Base-by-base conservation (phyloP, 768 basidiomycete species). In the Holtermannia corniformis region DNA sequence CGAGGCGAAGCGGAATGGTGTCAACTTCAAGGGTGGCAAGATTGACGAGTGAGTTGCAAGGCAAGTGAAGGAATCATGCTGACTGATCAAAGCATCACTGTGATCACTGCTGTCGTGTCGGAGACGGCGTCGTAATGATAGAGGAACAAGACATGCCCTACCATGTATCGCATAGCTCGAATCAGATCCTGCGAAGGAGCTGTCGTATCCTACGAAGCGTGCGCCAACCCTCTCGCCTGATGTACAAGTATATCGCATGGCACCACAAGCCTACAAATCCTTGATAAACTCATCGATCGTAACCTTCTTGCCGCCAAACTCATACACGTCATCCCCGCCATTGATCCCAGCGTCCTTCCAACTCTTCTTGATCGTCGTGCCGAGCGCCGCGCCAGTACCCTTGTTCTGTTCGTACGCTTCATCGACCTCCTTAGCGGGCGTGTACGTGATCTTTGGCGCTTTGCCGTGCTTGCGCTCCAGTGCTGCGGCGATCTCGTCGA, bases 11-110 rank as follows among this genome's bases (percentile, higher is more conserved):
- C 62, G 60, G 54, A 55, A 67, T n/a, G 60, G 65, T 20, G 52
- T 60, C 42, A 59, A 54, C 40, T 73, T 52, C 43, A 56, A 57
- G 47, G 72, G 72, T 12, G 72, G 72, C 12, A 73, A 73, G 55
- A 51, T 71, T 19, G 72, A 73, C 49, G 72, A 73, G 70, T 72
- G 56, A 63, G 70, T 63, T 14, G 16, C 23, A 26, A 20, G 21
- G 20, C 27, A 26, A 1, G 24, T 32, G 16, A 16, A 26, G 43
- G 13, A 4, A 25, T 37, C 13, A 14, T 4, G 14, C 5, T 23
- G 21, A 25, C 14, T 14, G 19, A 52, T 45, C 11, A 23, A 27
- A 68, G 66, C 49, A 68, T 72, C 26, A 68, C 70, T 4, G 70
- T 72, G 32, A 52, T 72, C 22, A 65, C 70, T 14, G 67, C 64